phyloP scores from a whole-genome alignment of 1,139 yeast species.

The Pichia sp. region DNA sequence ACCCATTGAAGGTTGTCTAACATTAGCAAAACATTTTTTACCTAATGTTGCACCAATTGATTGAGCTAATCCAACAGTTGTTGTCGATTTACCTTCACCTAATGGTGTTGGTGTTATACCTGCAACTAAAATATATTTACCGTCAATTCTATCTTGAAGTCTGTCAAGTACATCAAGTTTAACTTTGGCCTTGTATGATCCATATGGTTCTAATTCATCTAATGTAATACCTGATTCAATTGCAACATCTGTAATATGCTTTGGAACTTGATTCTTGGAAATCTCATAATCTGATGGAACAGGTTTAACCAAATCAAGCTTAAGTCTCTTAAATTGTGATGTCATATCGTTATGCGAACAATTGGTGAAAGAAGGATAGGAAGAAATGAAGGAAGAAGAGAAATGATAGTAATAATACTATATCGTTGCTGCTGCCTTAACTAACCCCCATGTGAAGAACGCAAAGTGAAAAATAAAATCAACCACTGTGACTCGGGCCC shows the following conservation, averaged over 20 bases:
- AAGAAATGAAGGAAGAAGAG: neutral
- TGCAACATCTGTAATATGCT: conserved; percentile 76
- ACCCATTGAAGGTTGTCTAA: conserved; percentile 98
- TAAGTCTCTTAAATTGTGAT: conserved; percentile 38
- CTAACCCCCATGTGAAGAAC: too few species aligned
- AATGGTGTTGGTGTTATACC: conserved; percentile 98
- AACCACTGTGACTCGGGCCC: too few species aligned
- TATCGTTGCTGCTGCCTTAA: too few species aligned
- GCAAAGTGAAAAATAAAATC: too few species aligned
- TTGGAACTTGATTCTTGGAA: conserved; percentile 84
- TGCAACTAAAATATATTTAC: conserved; percentile 87
- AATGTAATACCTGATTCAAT: conserved; percentile 76
- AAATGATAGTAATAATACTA: too few species aligned
- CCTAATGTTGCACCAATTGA: conserved; percentile 90
- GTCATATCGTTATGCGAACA: conserved; percentile 8
- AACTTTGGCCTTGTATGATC: conserved; percentile 89
- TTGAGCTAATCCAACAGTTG: conserved; percentile 94
- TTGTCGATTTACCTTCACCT: conserved; percentile 97
- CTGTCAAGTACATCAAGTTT: conserved; percentile 68
- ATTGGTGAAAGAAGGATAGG: neutral
- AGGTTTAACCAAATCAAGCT: conserved; percentile 57
- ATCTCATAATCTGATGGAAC: conserved; percentile 95
- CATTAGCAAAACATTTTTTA: conserved; percentile 86
- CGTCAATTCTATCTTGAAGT: conserved; percentile 58
- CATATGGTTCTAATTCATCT: conserved; percentile 83